Conservation (phyloP, 2,329 filamentous ascomycete genomes). For the Hypoxylon sp. region DNA sequence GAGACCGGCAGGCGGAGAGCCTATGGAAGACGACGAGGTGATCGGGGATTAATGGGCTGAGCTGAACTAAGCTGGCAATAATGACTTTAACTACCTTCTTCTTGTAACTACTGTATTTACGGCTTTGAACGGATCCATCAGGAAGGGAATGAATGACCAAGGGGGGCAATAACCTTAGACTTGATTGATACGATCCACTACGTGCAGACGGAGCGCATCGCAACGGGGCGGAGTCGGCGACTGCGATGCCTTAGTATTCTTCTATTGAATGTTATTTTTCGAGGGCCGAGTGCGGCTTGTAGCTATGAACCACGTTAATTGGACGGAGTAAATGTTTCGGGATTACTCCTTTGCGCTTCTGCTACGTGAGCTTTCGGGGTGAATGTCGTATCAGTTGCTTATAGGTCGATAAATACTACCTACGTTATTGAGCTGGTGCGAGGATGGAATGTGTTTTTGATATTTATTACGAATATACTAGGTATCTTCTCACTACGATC, state of each 20-base stretch:
- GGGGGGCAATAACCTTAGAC: slow-evolving; percentile 4
- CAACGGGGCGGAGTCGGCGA: slow-evolving; percentile 10
- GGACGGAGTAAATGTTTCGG: background rate
- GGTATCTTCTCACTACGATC: too few species aligned
- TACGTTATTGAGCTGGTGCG: background rate
- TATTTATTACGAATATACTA: background rate
- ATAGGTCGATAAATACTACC: background rate
- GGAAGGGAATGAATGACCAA: slow-evolving; percentile 12
- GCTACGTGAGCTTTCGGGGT: background rate
- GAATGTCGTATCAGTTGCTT: background rate
- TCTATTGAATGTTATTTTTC: slow-evolving; percentile 20
- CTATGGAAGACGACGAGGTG: slow-evolving; percentile 56
- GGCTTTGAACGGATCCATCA: slow-evolving; percentile 14
- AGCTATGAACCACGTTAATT: background rate
- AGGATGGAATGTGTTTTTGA: background rate
- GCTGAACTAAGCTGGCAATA: background rate
- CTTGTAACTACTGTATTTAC: slow-evolving; percentile 20
- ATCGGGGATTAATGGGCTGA: slow-evolving; percentile 58
- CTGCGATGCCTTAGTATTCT: slow-evolving; percentile 17
- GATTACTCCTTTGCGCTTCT: background rate
- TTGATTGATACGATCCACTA: slow-evolving; percentile 22
- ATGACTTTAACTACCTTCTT: slow-evolving; percentile 6
- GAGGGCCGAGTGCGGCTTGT: background rate
- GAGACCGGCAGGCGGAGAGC: slow-evolving; percentile 49
- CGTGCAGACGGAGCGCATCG: background rate